Conservation (phyloP, 805 yeast species). For the Candida vaughaniae region DNA sequence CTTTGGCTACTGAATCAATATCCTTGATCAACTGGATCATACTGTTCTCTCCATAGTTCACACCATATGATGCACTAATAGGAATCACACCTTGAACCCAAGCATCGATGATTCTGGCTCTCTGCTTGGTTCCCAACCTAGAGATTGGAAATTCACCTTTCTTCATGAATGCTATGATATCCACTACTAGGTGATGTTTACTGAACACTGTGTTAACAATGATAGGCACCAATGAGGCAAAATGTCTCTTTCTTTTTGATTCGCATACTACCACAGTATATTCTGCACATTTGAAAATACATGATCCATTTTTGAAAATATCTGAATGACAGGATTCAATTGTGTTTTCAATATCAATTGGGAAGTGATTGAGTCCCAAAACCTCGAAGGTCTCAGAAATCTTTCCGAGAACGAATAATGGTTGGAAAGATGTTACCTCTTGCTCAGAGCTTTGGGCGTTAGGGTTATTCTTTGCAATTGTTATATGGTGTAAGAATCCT, state of each 20-base stretch:
- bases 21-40: constrained; percentile 59
- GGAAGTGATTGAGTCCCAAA: constrained; percentile 89
- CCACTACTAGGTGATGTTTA: constrained; percentile 78
- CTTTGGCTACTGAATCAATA: constrained; percentile 43
- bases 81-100: constrained; percentile 50
- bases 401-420: constrained; percentile 80
- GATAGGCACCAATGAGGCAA: constrained; percentile 79
- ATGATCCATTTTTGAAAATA: constrained; percentile 59
- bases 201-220: constrained; percentile 76
- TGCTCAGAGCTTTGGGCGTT: constrained; percentile 8
- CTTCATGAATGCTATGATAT: constrained; percentile 77
- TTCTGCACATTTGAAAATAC: constrained; percentile 81
- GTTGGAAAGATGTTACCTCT: constrained; percentile 53
- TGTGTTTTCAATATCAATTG: constrained; percentile 68
- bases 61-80: constrained; percentile 40
- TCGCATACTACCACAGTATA: constrained; percentile 76
- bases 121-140: constrained; percentile 71
- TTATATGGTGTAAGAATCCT: constrained; percentile 83
- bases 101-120: constrained; percentile 63
- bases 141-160: constrained; percentile 65
- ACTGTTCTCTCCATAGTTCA: constrained; percentile 67
- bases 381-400: constrained; percentile 87
- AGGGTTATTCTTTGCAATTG: constrained; percentile 36
- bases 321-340: constrained; percentile 47
- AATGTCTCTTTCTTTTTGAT: constrained; percentile 45